Percentiles rank a stretch among this genome's conserved stretches.
Conservation (phyloP, 192 early-diverging fungal genomes). For the Backusella macrospora region DNA sequence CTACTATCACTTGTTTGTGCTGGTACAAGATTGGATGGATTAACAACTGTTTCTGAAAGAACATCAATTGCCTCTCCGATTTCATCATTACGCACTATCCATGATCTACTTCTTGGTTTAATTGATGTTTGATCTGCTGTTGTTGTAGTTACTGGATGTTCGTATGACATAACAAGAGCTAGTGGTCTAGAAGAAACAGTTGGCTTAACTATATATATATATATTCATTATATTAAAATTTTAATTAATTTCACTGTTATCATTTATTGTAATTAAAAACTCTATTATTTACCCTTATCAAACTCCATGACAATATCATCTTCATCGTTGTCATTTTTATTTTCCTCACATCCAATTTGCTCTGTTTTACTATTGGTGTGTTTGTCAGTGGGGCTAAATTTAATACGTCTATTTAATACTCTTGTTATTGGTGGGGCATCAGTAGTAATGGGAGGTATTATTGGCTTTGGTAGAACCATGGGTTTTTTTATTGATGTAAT, state of each 20-base stretch:
- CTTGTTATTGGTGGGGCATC: slow-evolving; percentile 16
- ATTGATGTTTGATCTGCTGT: not conserved
- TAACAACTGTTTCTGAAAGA: slow-evolving; percentile 50
- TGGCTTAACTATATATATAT: slow-evolving; percentile 5
- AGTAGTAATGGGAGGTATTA: slow-evolving; percentile 15
- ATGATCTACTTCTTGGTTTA: slow-evolving; percentile 8
- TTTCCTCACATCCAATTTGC: slow-evolving; percentile 38
- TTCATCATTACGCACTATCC: not conserved
- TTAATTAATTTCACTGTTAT: slow-evolving; percentile 3
- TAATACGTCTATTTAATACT: slow-evolving; percentile 12
- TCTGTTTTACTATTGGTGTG: slow-evolving; percentile 13
- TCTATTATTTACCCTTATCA: slow-evolving; percentile 3
- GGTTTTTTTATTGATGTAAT: slow-evolving; percentile 15
- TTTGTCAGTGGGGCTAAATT: not conserved
- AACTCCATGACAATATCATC: slow-evolving; percentile 35
- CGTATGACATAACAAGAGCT: not conserved
- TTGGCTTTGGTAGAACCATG: slow-evolving; percentile 53
- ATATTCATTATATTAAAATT: not conserved
- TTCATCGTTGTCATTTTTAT: slow-evolving; percentile 44
- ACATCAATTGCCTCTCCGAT: slow-evolving; percentile 29
- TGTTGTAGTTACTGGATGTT: not conserved
- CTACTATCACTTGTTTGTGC: slow-evolving; percentile 51
- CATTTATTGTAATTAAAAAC: not conserved
- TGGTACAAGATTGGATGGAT: slow-evolving; percentile 50
- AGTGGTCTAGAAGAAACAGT: not conserved